These are phyloP conservation scores for Fonsecaea multimorphosa DNA, from an alignment of 2,329 filamentous ascomycete species.

Conservation along the genomic window DNA sequence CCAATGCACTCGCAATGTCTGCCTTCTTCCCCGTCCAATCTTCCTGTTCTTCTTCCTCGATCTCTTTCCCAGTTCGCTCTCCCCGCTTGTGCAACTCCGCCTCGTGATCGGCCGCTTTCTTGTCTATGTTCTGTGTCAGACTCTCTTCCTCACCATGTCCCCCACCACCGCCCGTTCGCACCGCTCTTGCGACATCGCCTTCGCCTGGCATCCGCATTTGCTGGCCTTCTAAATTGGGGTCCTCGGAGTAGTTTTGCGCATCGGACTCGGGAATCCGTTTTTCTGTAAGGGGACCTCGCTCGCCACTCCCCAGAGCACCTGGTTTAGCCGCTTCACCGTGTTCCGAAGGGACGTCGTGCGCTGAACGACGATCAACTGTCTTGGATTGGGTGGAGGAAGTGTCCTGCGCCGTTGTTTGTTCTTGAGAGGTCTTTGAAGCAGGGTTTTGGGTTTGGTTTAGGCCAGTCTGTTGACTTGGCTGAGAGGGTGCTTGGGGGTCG, in stretches of 20 bases:
- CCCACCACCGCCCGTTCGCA: constrained; percentile 35
- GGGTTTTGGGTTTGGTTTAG: constrained; percentile 42
- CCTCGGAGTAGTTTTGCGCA: constrained; percentile 29
- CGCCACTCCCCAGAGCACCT: constrained; percentile 39
- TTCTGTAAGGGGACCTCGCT: constrained; percentile 34
- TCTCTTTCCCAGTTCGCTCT: constrained; percentile 34
- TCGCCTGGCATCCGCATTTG: constrained; percentile 43
- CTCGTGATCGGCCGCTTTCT: constrained; percentile 35
- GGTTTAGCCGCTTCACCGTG: constrained; percentile 38
- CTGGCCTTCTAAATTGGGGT: constrained; percentile 41
- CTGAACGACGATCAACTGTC: constrained; percentile 37
- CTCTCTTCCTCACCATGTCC: constrained; percentile 31
- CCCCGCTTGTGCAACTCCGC: constrained; percentile 36
- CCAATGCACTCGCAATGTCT: constrained; percentile 37
- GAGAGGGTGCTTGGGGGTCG: constrained; percentile 41
- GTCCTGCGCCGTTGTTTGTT: constrained; percentile 35
- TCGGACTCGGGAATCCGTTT: constrained; percentile 33
- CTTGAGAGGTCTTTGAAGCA: constrained; percentile 39
- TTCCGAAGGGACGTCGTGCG: constrained; percentile 38
- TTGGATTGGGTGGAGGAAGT: constrained; percentile 29
- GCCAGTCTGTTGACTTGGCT: constrained; percentile 41
- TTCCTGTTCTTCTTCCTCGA: constrained; percentile 34
- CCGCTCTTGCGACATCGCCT: constrained; percentile 42
- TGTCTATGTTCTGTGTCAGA: constrained; percentile 35
- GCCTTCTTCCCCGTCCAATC: constrained; percentile 39